Evolutionary conservation across 805 yeast species (phyloP).

Genomic region (Saturnispora galanensis): DNA sequence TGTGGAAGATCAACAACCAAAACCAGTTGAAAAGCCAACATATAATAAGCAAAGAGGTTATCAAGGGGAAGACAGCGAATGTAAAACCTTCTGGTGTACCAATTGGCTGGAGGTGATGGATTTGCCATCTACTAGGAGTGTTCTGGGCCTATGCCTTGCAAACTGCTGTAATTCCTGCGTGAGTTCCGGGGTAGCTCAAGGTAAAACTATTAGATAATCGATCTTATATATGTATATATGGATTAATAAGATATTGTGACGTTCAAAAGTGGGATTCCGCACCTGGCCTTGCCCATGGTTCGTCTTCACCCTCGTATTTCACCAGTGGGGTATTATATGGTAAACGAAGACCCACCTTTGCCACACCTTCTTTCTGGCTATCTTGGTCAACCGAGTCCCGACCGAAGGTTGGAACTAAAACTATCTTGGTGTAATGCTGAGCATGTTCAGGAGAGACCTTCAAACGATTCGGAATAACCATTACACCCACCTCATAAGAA

Average conservation of each 20-base stretch:
- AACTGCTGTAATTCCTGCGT: constrained; percentile 8
- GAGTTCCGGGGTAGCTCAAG: constrained; percentile 6
- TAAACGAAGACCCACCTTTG: constrained; percentile 31
- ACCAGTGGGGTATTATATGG: constrained; percentile 48
- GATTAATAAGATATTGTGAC: neutral
- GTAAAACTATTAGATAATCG: constrained; percentile 1
- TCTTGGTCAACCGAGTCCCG: constrained; percentile 22
- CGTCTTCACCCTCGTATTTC: constrained; percentile 31
- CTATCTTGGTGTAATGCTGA: constrained; percentile 10
- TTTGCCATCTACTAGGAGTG: constrained; percentile 4
- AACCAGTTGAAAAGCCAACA: constrained; percentile 5
- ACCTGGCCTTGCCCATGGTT: constrained; percentile 38
- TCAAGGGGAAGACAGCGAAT: constrained; percentile 22
- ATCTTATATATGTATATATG: neutral
- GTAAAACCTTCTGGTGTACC: constrained; percentile 22
- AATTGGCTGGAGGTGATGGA: constrained; percentile 12
- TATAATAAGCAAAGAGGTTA: constrained; percentile 16
- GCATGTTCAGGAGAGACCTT: constrained; percentile 2
- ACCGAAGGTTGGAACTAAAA: constrained; percentile 36
- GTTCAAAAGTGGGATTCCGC: constrained; percentile 7
- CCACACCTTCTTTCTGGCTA: neutral
- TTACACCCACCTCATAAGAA: constrained; percentile 48
- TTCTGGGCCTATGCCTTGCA: neutral
- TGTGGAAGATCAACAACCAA: constrained; percentile 6
- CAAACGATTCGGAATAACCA: constrained; percentile 27